Evolutionary conservation across 805 yeast genomes (phyloP), one percentile per base, ranked within the genome.

Genomic region (Maudiozyma bulderi): DNA sequence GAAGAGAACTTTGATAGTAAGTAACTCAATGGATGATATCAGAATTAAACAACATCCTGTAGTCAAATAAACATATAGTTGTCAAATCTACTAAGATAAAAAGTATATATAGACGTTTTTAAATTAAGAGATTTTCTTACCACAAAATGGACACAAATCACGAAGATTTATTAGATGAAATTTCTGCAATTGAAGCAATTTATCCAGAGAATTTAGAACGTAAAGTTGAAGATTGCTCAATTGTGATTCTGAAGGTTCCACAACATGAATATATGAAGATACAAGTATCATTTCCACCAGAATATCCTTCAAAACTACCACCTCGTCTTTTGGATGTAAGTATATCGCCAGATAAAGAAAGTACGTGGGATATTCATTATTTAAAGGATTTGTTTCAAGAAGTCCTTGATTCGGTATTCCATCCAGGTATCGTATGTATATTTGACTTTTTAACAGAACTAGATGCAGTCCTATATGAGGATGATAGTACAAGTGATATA

Each of bases 161-260:
- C 35, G 62, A 59, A 43, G 58, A 57, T 43, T 35, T 54, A 6
- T 60, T 60, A 20, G 93, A 87, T 48, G 99, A 91, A 60, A 66
- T 87, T 15, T 81, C 77, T 39, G 91, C 96, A 10, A 80, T 91
- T 9, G 84, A 86, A 49, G 93, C 96, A 3, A 91, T 93, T 10
- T 91, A 80, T 60, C 96, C 95, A 0, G 85, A 74, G 13, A 72
- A 79, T 40, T 62, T 80, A 35, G 65, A 67, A 3, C 56, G 55
- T 10, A 57, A 57, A 34, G 50, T 66, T 29, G 64, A 66, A 28
- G 71, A 69, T 30, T 61, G 58, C 1, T 61, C 69, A 8, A 66
- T 77, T 7, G 75, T 75, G 26, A 51, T 53, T 43, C 70, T 84
- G 11, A 67, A 68, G 29, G 65, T 79, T 0, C 88, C 95, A 0